Percentiles rank a stretch among this genome's conserved stretches.
Evolutionary conservation across 2,329 filamentous ascomycete genomes (phyloP).

Genomic region (Dactylellina drechsleri): DNA sequence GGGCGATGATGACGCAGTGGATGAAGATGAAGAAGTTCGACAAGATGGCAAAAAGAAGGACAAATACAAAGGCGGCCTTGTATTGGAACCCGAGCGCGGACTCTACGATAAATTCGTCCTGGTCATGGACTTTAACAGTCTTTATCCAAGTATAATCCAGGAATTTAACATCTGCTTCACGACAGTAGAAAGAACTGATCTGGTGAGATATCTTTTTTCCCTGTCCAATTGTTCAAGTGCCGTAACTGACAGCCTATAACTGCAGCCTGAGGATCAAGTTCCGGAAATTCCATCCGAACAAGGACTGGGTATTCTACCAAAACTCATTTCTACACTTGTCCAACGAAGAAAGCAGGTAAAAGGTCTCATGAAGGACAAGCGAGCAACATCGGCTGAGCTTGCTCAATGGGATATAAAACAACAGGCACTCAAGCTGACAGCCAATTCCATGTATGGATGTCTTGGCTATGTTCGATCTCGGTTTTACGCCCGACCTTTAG

Average conservation of each 20-base stretch:
- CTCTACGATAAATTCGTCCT: conserved; percentile 98
- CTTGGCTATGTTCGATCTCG: conserved; percentile 95
- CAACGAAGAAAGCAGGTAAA: conserved; percentile 90
- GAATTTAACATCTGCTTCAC: conserved; percentile 99
- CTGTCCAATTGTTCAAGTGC: background rate
- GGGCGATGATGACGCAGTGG: conserved; percentile 69
- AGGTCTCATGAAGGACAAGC: conserved; percentile 94
- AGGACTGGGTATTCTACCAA: conserved; percentile 84
- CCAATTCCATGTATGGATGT: conserved; percentile 99
- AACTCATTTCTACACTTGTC: conserved; percentile 90
- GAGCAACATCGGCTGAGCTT: conserved; percentile 83
- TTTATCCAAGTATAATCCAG: conserved; percentile 98
- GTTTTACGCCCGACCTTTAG: conserved; percentile 94
- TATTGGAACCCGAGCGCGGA: conserved; percentile 97
- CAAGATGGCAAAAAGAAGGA: conserved; percentile 94
- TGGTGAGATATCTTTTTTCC: conserved; percentile 67
- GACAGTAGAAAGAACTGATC: conserved; percentile 81
- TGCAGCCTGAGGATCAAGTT: conserved; percentile 81
- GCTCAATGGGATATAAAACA: conserved; percentile 99
- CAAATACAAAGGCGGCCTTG: conserved; percentile 97
- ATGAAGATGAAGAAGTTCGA: conserved; percentile 43
- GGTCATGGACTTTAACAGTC: conserved; percentile 99
- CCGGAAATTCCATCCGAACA: conserved; percentile 84
- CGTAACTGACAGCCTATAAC: background rate
- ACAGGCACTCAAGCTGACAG: conserved; percentile 92